Evolutionary conservation across 148 eudicot species (phyloP).

Genomic region (Rhododendron kiyosumense): DNA sequence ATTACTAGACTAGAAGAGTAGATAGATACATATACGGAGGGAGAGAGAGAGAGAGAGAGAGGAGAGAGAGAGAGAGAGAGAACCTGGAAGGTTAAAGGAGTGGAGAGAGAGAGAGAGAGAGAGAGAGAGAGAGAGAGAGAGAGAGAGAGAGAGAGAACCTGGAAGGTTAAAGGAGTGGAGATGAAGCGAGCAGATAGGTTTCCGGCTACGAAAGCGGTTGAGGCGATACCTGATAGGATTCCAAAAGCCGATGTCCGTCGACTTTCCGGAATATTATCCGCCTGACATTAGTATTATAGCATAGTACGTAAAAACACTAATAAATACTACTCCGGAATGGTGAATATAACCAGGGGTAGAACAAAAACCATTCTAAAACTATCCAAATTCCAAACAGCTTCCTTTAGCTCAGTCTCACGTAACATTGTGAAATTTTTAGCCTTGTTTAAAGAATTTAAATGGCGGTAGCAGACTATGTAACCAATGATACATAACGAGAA

Average conservation of each 20-base stretch:
- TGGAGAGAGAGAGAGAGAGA: slow-evolving; percentile 15
- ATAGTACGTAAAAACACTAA: no score
- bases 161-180: slow-evolving; percentile 41
- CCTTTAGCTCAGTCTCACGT: no score
- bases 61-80: not conserved
- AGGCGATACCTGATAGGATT: slow-evolving; percentile 39
- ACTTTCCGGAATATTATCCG: slow-evolving; percentile 37
- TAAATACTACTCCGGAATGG: not conserved
- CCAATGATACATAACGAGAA: no score
- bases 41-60: not conserved
- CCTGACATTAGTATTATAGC: slow-evolving; percentile 25
- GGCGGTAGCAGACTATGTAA: no score
- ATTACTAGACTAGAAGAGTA: no score
- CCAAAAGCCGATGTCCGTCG: slow-evolving; percentile 45
- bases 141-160: slow-evolving; percentile 20
- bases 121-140: not conserved
- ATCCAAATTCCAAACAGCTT: no score
- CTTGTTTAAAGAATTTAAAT: no score
- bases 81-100: slow-evolving; percentile 46
- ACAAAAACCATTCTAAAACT: no score
- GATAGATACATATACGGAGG: not conserved
- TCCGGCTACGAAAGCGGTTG: slow-evolving; percentile 54
- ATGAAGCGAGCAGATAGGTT: slow-evolving; percentile 52
- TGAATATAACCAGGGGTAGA: not conserved
- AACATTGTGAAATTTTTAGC: no score